phyloP scores from a whole-genome alignment of 2,329 filamentous ascomycete species.

The Paecilomyces variotii region DNA sequence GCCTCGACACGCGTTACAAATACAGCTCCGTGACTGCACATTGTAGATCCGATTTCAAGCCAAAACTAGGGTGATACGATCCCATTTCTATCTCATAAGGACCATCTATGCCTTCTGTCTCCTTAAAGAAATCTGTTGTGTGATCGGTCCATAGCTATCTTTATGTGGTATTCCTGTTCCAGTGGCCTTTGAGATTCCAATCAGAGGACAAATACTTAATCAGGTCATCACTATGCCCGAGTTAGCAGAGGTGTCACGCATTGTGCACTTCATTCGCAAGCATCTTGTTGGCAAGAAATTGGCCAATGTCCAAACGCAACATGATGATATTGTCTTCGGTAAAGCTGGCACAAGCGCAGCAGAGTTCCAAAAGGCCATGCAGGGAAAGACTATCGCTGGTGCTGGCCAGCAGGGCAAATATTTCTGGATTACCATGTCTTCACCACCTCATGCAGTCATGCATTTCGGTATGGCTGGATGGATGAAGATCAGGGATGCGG shows the following conservation, averaged over 20 bases:
- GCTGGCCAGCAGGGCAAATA: constrained; percentile 92
- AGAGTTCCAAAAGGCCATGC: constrained; percentile 65
- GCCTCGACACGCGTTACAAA: constrained; percentile 13
- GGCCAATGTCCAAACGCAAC: constrained; percentile 58
- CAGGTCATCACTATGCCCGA: constrained; percentile 35
- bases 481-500: constrained; percentile 76
- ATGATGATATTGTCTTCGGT: constrained; percentile 81
- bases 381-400: constrained; percentile 61
- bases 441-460: constrained; percentile 78
- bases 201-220: neutral
- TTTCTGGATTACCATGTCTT: constrained; percentile 78
- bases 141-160: neutral
- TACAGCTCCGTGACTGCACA: neutral
- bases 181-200: neutral
- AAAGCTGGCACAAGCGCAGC: constrained; percentile 75
- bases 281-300: constrained; percentile 81
- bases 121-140: neutral
- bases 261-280: constrained; percentile 76
- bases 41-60: constrained; percentile 1
- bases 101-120: neutral
- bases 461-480: constrained; percentile 76
- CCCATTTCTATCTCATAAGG: neutral
- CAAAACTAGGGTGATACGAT: neutral
- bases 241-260: constrained; percentile 62
- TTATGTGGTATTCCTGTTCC: neutral